Base-by-base conservation (phyloP, 2,329 filamentous ascomycete species). In the Setomelanomma holmii region DNA sequence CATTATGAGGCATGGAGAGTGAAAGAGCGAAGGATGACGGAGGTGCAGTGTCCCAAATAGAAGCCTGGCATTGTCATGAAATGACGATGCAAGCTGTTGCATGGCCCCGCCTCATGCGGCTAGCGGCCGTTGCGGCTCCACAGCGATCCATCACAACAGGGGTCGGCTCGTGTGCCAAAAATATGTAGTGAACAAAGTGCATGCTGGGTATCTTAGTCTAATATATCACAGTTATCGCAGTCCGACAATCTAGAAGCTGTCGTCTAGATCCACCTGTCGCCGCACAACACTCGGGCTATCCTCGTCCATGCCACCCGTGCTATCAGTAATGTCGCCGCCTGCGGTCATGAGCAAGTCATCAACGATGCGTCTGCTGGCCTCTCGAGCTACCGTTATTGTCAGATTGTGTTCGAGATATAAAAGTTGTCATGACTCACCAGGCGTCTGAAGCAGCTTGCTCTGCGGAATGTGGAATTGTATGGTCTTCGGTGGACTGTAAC, bases 401-500 rank as follows among this genome's bases (percentile, higher is more conserved):
- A 64, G 56, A 49, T n/a, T 14, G 12, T 10, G 20, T 10, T 20
- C 35, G 14, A 63, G 24, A 19, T 1, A 7, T 7, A 7, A 17
- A 14, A 5, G 1, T 3, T 8, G 12, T 0, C 10, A 11, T 2
- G n/a, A 63, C 84, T 70, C 76, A 89, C 87, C 88, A 56, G 90
- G 91, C 42, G 91, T 96, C 72, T 93, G 90, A 71, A 93, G 74
- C 19, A 96, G 77, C 68, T 89, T 87, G 35, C 87, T 89, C 46
- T 89, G 88, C 44, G 89, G 89, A 41, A 96, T 77, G 39, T 89
- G 88, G 73, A 96, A 96, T 67, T 93, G 89, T 54, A 96, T 93
- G 10, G 91, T 95, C 80, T 98, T 98, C 0, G 95, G 95, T 22
- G 95, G 95, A 67, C 91, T 96, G 75, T 92, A 88, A 20, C 81